Conservation (phyloP, 306 rosid species). For the Malus domestica region DNA sequence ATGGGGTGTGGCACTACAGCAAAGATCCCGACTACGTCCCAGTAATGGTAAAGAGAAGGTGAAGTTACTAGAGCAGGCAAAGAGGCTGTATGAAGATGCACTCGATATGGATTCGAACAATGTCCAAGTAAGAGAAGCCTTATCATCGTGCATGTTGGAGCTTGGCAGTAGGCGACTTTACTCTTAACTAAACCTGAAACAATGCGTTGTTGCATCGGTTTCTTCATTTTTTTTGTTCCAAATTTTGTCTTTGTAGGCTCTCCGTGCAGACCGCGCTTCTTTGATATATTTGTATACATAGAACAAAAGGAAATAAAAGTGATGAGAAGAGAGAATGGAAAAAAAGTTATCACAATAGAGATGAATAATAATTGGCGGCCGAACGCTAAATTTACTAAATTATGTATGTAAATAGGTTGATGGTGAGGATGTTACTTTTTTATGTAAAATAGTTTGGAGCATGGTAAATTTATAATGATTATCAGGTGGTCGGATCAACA, state of each 20-base stretch:
- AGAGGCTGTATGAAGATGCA: slow-evolving; percentile 78
- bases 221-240: not conserved
- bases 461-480: too few species aligned
- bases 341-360: not conserved
- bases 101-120: slow-evolving; percentile 65
- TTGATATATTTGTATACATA: not conserved
- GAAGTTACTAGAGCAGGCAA: slow-evolving; percentile 79
- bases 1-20: slow-evolving; percentile 90
- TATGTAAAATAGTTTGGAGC: too few species aligned
- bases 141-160: slow-evolving; percentile 63
- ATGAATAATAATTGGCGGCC: too few species aligned
- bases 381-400: too few species aligned
- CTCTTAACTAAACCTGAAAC: slow-evolving; percentile 3
- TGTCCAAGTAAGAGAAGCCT: slow-evolving; percentile 64
- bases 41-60: slow-evolving; percentile 72
- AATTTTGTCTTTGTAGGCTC: not conserved
- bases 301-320: not conserved
- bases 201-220: not conserved
- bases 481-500: too few species aligned
- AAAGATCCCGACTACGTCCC: slow-evolving; percentile 77
- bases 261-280: not conserved
- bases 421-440: too few species aligned
- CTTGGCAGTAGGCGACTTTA: slow-evolving; percentile 44
- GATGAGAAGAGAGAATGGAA: not conserved
- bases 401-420: too few species aligned